These are phyloP conservation scores for Stentor coeruleus DNA, from an alignment of 73 alveolate species.

Conservation along the genomic window DNA sequence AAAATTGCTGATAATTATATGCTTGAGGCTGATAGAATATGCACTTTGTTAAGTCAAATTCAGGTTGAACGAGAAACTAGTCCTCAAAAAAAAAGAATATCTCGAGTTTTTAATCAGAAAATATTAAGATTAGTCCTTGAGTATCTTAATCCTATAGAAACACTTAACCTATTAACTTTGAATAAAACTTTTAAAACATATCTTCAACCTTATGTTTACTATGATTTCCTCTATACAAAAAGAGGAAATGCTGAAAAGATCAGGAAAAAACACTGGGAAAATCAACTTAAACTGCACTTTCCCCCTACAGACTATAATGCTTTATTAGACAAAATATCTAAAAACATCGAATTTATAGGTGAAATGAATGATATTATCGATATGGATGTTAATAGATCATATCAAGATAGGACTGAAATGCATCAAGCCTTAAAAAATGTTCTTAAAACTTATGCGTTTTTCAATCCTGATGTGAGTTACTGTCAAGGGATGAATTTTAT, in stretches of 20 bases:
- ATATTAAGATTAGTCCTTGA: no score
- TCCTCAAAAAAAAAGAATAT: neutral
- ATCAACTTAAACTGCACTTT: neutral
- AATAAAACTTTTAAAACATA: neutral
- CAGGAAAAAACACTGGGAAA: neutral
- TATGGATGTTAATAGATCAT: slow-evolving; percentile 16
- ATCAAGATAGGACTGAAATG: slow-evolving; percentile 1
- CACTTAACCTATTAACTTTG: neutral
- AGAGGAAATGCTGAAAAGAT: neutral
- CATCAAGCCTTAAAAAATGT: slow-evolving; percentile 47
- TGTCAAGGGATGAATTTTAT: slow-evolving; percentile 93
- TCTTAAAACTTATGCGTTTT: slow-evolving; percentile 74
- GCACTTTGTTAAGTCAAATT: neutral
- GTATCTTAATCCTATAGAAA: neutral
- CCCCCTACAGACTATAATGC: slow-evolving; percentile 42
- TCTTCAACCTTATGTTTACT: neutral
- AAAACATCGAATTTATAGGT: slow-evolving; percentile 8
- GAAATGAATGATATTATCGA: neutral
- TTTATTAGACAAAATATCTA: slow-evolving; percentile 35
- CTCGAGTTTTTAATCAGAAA: no score
- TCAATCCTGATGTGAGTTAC: slow-evolving; percentile 64
- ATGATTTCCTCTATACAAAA: neutral
- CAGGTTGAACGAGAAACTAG: neutral
- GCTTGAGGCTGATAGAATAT: neutral
- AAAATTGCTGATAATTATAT: neutral